A percentile compares a stretch with the other conserved stretches of the same genome.
Evolutionary conservation across 345 rosid species (phyloP).

Genomic region (Anacardium occidentale): DNA sequence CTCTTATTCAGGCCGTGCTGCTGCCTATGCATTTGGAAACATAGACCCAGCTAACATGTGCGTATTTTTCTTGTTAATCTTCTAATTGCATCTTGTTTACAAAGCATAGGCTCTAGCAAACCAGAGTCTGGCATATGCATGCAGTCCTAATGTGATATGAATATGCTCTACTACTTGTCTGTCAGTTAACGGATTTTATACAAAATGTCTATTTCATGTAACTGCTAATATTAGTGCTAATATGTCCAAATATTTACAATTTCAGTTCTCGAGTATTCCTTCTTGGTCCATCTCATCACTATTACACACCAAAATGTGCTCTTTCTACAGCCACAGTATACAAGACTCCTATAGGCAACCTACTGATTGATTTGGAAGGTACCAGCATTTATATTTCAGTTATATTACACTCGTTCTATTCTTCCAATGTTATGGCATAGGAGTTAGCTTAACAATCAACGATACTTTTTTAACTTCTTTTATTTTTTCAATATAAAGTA

Average conservation of each 20-base stretch:
- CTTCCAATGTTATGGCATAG: neutral
- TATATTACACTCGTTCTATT: neutral
- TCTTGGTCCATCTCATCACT: conserved; percentile 95
- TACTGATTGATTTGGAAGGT: conserved; percentile 91
- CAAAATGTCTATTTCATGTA: conserved; percentile 8
- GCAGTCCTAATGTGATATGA: neutral
- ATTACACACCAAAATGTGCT: conserved; percentile 80
- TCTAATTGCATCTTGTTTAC: neutral
- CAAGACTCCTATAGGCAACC: conserved; percentile 83
- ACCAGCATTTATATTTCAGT: conserved; percentile 4
- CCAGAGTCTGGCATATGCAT: neutral
- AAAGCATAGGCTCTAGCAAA: neutral
- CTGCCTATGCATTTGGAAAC: conserved; percentile 94
- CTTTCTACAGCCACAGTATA: conserved; percentile 79
- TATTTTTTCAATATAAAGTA: neutral
- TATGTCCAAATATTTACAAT: conserved; percentile 11
- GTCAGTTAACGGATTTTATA: neutral
- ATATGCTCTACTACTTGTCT: conserved; percentile 7
- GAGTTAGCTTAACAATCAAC: neutral
- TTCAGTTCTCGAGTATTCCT: conserved; percentile 84
- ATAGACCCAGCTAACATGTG: conserved; percentile 89
- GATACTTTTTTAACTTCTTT: neutral
- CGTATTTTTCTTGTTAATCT: conserved; percentile 2
- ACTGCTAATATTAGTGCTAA: conserved; percentile 12
- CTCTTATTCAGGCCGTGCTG: conserved; percentile 90